These are phyloP conservation scores for Wickerhamomyces ciferrii DNA, from an alignment of 805 yeast species.

Conservation along the genomic window DNA sequence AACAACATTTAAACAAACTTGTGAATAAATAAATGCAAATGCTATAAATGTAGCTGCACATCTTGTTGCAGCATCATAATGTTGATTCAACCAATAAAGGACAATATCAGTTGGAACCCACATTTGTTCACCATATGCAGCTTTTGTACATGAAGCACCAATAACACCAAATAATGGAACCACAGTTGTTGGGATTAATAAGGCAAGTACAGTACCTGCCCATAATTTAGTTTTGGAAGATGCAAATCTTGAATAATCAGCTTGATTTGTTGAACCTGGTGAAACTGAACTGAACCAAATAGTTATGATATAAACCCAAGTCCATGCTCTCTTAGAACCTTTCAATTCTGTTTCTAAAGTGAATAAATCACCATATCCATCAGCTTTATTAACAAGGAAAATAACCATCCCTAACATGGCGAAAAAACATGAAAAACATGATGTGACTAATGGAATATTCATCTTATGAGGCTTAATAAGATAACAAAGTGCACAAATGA, in stretches of 20 bases:
- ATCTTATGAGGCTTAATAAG: constrained; percentile 21
- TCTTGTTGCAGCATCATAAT: constrained; percentile 27
- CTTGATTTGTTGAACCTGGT: constrained; percentile 28
- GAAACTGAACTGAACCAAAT: constrained; percentile 27
- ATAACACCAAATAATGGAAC: constrained; percentile 39
- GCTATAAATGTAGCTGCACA: constrained; percentile 32
- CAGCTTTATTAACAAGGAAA: constrained; percentile 25
- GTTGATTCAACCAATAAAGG: constrained; percentile 22
- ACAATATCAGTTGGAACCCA: constrained; percentile 33
- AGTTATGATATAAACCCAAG: constrained; percentile 26
- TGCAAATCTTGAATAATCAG: constrained; percentile 30
- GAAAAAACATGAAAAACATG: constrained; percentile 20
- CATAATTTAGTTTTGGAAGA: constrained; percentile 21
- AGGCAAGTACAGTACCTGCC: constrained; percentile 19
- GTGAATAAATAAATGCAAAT: constrained; percentile 24
- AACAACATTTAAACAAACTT: constrained; percentile 26
- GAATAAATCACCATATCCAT: constrained; percentile 30
- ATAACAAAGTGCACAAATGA: constrained; percentile 19
- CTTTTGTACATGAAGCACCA: constrained; percentile 33
- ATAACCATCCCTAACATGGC: constrained; percentile 27
- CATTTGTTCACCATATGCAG: constrained; percentile 26
- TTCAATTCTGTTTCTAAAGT: constrained; percentile 21
- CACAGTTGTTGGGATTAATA: constrained; percentile 32
- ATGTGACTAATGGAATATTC: constrained; percentile 16
- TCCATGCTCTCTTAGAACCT: constrained; percentile 27